These are phyloP conservation scores for Aphanomyces invadans DNA, from an alignment of 352 stramenopile species.

Conservation along the genomic window DNA sequence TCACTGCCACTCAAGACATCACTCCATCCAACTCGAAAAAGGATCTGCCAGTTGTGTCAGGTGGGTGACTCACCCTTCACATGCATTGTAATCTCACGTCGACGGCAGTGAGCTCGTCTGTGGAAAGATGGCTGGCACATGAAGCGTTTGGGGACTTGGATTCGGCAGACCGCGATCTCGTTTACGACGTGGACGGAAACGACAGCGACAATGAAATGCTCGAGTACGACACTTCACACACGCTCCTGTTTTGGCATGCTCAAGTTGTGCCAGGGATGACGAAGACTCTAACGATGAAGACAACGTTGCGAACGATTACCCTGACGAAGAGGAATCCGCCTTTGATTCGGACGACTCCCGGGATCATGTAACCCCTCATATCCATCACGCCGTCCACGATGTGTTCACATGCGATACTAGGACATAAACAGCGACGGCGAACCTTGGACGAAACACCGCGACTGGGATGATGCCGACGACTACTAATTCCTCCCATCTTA, in stretches of 20 bases:
- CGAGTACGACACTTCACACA: constrained; percentile 36
- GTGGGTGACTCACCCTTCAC: too few relatives aligned
- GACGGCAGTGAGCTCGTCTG: constrained; percentile 49
- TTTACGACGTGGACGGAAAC: constrained; percentile 70
- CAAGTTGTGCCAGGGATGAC: too few relatives aligned
- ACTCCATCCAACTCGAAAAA: not conserved
- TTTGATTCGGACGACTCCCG: not conserved
- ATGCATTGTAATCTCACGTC: not conserved
- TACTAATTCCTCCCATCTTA: too few relatives aligned
- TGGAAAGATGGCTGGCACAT: constrained; percentile 70
- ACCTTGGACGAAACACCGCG: not conserved
- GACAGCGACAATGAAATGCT: constrained; percentile 54
- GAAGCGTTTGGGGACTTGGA: constrained; percentile 38
- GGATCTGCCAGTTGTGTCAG: constrained; percentile 13
- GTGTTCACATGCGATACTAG: too few relatives aligned
- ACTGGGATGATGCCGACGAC: not conserved
- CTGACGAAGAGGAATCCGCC: constrained; percentile 64
- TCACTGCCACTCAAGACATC: constrained; percentile 35
- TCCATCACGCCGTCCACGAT: too few relatives aligned
- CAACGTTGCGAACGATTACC: constrained; percentile 71
- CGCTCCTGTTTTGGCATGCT: too few relatives aligned
- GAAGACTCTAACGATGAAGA: constrained; percentile 81
- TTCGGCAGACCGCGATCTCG: constrained; percentile 55
- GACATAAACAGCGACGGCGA: not conserved
- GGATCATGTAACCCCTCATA: too few relatives aligned